Conservation (phyloP, 495 filamentous ascomycete species). For the Parathielavia hyrcaniae region DNA sequence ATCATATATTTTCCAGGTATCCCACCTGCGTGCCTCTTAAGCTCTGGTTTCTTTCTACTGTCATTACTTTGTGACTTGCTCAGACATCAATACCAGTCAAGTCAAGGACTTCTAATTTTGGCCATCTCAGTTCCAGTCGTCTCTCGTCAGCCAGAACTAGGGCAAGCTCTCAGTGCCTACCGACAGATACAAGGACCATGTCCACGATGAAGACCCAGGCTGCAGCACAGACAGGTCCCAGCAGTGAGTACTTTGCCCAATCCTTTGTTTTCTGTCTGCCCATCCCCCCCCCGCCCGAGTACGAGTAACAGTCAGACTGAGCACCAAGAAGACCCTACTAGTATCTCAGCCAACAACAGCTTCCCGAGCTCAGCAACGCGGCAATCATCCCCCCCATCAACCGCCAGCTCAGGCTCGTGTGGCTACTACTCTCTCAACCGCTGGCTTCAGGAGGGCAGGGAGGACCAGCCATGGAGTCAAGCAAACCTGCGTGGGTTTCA, state of each 20-base stretch:
- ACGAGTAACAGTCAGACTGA: background rate
- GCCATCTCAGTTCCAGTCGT: too few species aligned
- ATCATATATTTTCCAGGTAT: too few species aligned
- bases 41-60: too few species aligned
- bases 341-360: background rate
- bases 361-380: too few species aligned
- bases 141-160: too few species aligned
- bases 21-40: too few species aligned
- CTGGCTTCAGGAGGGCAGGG: constrained; percentile 6
- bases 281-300: background rate
- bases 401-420: background rate
- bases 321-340: background rate
- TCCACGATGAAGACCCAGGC: too few species aligned
- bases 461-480: constrained; percentile 8
- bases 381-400: background rate
- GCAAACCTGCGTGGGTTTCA: background rate
- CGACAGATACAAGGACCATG: too few species aligned
- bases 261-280: background rate
- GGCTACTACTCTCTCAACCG: constrained; percentile 10
- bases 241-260: background rate
- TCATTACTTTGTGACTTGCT: too few species aligned
- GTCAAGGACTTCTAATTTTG: too few species aligned
- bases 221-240: background rate
- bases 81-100: too few species aligned
- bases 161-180: too few species aligned